These are phyloP conservation scores for Rhodotorula glutinis DNA, from an alignment of 1,284 basidiomycete genomes.

Conservation along the genomic window DNA sequence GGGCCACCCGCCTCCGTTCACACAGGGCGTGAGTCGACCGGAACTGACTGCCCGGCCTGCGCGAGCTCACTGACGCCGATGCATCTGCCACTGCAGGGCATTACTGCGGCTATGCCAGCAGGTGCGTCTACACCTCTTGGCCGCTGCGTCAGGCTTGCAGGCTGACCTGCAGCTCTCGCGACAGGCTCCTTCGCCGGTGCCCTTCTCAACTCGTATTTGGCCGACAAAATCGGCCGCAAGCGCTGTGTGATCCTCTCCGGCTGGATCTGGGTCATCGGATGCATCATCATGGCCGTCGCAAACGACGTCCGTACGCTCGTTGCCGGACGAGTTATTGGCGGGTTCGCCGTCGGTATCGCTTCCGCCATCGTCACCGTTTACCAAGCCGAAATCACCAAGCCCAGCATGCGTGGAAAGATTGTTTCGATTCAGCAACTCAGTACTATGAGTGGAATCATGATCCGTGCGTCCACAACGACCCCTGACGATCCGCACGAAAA, in stretches of 20 bases:
- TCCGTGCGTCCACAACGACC: background rate
- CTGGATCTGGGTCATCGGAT: slow-evolving; percentile 65
- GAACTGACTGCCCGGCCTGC: background rate
- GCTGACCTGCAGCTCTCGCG: slow-evolving; percentile 49
- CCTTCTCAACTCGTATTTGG: slow-evolving; percentile 53
- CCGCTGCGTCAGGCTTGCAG: background rate
- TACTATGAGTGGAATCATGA: slow-evolving; percentile 18
- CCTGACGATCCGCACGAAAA: too few relatives aligned
- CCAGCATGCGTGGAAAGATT: slow-evolving; percentile 67
- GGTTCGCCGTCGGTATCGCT: slow-evolving; percentile 59
- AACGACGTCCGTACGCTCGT: slow-evolving; percentile 67
- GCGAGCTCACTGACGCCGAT: slow-evolving; percentile 32
- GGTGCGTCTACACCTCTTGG: background rate
- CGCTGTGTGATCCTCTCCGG: slow-evolving; percentile 52
- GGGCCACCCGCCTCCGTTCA: background rate
- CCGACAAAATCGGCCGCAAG: slow-evolving; percentile 61
- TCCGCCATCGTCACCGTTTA: slow-evolving; percentile 65
- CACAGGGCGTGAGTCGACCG: background rate
- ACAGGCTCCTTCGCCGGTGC: slow-evolving; percentile 49
- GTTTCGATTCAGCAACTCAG: slow-evolving; percentile 72
- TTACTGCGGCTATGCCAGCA: slow-evolving; percentile 64
- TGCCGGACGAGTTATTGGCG: slow-evolving; percentile 63
- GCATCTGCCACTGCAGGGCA: slow-evolving; percentile 50
- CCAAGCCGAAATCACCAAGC: slow-evolving; percentile 65
- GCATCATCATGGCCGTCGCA: slow-evolving; percentile 63